Conservation (phyloP, 2,329 filamentous ascomycete species). For the Penicillium sp. region DNA sequence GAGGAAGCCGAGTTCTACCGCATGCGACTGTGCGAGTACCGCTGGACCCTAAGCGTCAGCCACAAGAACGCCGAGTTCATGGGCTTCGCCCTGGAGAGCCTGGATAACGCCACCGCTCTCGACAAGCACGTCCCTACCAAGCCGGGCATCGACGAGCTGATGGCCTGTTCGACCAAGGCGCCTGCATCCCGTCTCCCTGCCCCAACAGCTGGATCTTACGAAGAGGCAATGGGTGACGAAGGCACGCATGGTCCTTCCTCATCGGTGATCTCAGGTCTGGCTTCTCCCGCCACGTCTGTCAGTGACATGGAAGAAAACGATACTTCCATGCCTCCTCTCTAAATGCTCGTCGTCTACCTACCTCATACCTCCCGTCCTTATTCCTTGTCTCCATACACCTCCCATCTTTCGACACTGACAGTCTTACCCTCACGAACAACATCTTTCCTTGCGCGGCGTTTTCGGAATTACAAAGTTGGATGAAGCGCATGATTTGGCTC, state of each 20-base stretch:
- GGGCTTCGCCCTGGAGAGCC: constrained; percentile 70
- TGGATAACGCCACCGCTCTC: constrained; percentile 68
- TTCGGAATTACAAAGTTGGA: too few species aligned
- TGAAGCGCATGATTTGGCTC: too few species aligned
- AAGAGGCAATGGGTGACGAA: constrained; percentile 30
- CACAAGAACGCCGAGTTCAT: constrained; percentile 62
- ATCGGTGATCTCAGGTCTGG: constrained; percentile 39
- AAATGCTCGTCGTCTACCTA: too few species aligned
- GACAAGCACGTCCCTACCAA: constrained; percentile 70
- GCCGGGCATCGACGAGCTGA: constrained; percentile 55
- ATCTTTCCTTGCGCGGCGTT: too few species aligned
- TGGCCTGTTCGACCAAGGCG: constrained; percentile 33
- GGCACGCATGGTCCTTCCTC: constrained; percentile 26
- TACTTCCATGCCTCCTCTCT: constrained; percentile 10
- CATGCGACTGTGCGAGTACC: constrained; percentile 78
- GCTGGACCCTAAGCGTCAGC: constrained; percentile 89
- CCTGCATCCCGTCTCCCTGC: constrained; percentile 17
- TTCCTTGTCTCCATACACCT: too few species aligned
- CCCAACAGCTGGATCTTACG: constrained; percentile 17
- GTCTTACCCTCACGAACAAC: too few species aligned
- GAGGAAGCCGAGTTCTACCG: constrained; percentile 95
- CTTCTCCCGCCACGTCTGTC: constrained; percentile 38
- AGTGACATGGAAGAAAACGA: constrained; percentile 35
- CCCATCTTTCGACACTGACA: too few species aligned
- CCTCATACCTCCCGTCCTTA: too few species aligned